Base-by-base conservation (phyloP, 331 rosid genomes). In the Pyrus hybrid region DNA sequence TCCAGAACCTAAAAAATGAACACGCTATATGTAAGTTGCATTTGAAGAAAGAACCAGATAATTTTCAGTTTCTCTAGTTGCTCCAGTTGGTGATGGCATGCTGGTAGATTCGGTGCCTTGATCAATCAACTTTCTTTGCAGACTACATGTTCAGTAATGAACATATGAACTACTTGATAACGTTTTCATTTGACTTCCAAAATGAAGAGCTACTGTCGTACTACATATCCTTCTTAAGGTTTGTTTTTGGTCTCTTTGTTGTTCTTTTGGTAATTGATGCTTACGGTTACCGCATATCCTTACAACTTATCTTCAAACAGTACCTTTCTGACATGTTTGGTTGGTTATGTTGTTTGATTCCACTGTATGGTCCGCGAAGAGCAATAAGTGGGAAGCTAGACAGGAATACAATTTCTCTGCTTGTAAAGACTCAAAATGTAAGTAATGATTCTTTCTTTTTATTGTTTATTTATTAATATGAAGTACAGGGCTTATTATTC, bases 151-250 rank as follows among this genome's bases (percentile, higher is more conserved):
- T 93, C 79, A 84, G 98, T 86, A 93, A 88, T 53, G 97, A 87
- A 76, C 83, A 89, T 82, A 80, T 91, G 85, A 85, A 85, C 86
- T 80, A 79, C 88, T 79, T 93, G 67, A 93, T 91, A 85, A 89
- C 95, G 1, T 87, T 86, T 77, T 71, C 95, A 13, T 93, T 89
- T 79, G 93, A 93, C 85, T 93, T 91, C 73, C 82, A 74, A 77
- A 89, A 91, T 63, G 97, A 93, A 73, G 98, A 93, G 83, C 81
- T 93, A 71, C 79, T 91, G 82, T 87, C 93, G 11, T 85, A 87
- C 87, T 93, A 93, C 89, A 93, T 93, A 83, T 91, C 91, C 70
- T 91, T 91, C 89, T 85, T 91, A 87, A 91, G 97, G 98, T 93
- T 77, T 12, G 96, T 84, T 66, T 68, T 37, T 49, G 67, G 41